Conservation (phyloP, 2,329 filamentous ascomycete genomes). For the Diaporthe batatas region DNA sequence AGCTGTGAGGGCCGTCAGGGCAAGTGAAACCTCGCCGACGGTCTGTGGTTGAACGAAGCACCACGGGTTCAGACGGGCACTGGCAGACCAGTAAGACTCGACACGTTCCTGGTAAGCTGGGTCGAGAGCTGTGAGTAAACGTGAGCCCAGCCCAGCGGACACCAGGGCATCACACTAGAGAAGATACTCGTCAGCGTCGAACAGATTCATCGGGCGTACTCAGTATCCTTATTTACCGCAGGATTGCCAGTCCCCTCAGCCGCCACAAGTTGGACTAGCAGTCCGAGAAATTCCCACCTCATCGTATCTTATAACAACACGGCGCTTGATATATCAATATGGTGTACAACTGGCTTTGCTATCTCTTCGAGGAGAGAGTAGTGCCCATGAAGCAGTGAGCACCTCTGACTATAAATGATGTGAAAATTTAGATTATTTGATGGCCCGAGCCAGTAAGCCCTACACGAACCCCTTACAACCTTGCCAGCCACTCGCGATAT, state of each 20-base stretch:
- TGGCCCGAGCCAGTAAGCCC: not conserved
- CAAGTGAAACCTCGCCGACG: conserved; percentile 45
- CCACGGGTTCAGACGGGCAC: conserved; percentile 44
- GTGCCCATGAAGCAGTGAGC: not conserved
- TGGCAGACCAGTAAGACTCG: conserved; percentile 42
- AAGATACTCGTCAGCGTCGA: not conserved
- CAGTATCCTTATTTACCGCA: not conserved
- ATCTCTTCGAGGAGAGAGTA: not conserved
- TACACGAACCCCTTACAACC: not conserved
- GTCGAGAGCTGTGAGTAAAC: conserved; percentile 2
- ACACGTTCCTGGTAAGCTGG: conserved; percentile 39
- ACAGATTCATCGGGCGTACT: too few species aligned
- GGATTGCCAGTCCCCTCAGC: conserved; percentile 1
- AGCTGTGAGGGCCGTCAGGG: conserved; percentile 38
- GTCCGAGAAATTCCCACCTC: conserved; percentile 1
- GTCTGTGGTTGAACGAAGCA: conserved; percentile 47
- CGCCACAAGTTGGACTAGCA: not conserved
- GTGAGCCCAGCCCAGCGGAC: conserved; percentile 11
- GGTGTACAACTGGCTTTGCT: not conserved
- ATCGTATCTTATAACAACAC: not conserved
- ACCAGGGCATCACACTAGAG: conserved; percentile 21
- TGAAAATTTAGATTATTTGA: not conserved
- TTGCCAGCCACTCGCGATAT: not conserved
- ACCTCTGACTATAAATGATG: not conserved
- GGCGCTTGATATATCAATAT: not conserved